These are phyloP conservation scores for Juncus effusus DNA, from an alignment of 176 grass and related monocot species.

Conservation along the genomic window DNA sequence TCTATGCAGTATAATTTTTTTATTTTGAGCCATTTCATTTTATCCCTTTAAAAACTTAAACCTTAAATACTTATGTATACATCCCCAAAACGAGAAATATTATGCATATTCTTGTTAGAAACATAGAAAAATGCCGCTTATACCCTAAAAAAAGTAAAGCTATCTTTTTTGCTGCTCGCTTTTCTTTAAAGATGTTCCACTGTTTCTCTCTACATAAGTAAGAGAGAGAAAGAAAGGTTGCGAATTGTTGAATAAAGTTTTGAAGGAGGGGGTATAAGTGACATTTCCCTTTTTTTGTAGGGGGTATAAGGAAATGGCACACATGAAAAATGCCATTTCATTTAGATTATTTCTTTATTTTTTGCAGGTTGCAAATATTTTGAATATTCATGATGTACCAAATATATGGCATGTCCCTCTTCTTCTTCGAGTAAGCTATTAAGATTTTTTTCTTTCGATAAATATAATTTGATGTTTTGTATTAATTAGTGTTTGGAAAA, in stretches of 20 bases:
- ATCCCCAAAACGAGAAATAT: no score
- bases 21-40: no score
- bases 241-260: not conserved
- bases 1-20: not conserved
- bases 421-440: constrained; percentile 75
- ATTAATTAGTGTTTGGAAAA: not conserved
- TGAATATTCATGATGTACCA: constrained; percentile 93
- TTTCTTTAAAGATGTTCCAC: no score
- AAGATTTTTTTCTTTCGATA: not conserved
- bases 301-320: not conserved
- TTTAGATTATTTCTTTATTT: constrained; percentile 28
- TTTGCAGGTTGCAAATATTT: constrained; percentile 83
- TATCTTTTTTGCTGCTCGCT: no score
- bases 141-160: no score
- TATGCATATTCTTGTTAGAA: no score
- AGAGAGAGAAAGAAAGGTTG: no score
- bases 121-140: no score
- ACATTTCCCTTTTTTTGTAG: constrained; percentile 3
- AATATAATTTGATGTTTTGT: constrained; percentile 5
- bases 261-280: not conserved
- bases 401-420: constrained; percentile 98
- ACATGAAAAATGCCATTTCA: constrained; percentile 13
- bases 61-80: no score
- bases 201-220: no score
- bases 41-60: no score